Evolutionary conservation across 805 yeast species (phyloP), one percentile per base, ranked within the genome.

Genomic region (Ogataea kodamae): DNA sequence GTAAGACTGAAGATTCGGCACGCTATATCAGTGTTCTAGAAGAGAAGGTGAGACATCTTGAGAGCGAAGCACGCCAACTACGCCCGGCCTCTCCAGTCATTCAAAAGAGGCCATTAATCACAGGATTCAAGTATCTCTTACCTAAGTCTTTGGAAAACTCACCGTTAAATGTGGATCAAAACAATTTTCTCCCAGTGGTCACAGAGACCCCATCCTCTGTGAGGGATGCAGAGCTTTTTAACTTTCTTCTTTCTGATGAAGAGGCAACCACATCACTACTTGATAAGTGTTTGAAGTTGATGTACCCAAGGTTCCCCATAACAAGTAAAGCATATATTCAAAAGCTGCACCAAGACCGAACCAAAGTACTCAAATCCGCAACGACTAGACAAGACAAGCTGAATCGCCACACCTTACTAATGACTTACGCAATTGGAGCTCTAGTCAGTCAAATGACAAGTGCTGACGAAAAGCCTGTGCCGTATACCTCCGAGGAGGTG

Each of bases 381-480:
- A 12, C 19, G 3, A 16, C 34, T 5, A 37, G 53, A 18, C 10
- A 19, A 8, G 42, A 42, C 12, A 30, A 31, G 13, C 13, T 45
- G n/a, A 22, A 40, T 6, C 26, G 37, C 22, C 44, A 39, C 15
- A 23, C 30, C 9, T 22, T 49, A 18, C 32, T 47, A 21, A 27
- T 47, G 36, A 20, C 46, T 11, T 49, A 50, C 23, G 50, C 54
- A 0, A 43, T 43, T 10, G 54, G 51, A 4, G 22, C 43, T 5
- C 37, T 45, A 14, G 33, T 42, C 9, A 28, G 25, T 9, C 40
- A 33, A 17, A 33, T 49, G 13, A 41, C 39, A 10, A 33, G 39
- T 4, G 23, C 25, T 9, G 42, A 22, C 6, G 35, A 35, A 13
- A 18, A 21, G 2, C 7, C 30, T 4, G 23, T 36, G 5, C 43